Percentiles rank a stretch among this genome's conserved stretches.
These are phyloP conservation scores for Paramecium caudatum DNA, from an alignment of 73 alveolate species.

Conservation along the genomic window DNA sequence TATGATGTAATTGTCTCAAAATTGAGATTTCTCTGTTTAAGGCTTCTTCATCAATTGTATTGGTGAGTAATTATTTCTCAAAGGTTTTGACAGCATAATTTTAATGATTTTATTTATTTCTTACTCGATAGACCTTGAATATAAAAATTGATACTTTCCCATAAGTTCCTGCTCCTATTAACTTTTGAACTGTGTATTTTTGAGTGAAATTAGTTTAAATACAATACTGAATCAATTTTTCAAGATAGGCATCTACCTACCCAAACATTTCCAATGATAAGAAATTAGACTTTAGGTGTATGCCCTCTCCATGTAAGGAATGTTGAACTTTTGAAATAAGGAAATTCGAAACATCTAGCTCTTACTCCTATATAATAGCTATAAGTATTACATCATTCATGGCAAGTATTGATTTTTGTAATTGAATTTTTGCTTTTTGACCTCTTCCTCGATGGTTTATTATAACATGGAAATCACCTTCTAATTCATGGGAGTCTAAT, in stretches of 20 bases:
- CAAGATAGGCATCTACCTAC: not conserved
- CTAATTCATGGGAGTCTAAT: not conserved
- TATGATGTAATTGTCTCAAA: constrained; percentile 60
- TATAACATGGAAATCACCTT: not conserved
- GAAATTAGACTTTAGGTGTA: not conserved
- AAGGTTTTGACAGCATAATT: constrained; percentile 18
- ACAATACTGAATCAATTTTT: constrained; percentile 2
- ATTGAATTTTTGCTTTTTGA: not conserved
- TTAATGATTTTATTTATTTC: not conserved
- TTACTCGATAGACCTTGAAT: constrained; percentile 42
- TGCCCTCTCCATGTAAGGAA: not conserved
- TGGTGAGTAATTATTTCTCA: not conserved
- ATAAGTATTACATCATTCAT: not conserved
- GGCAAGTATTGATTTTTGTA: not conserved
- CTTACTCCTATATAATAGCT: not conserved
- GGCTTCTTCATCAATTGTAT: not conserved
- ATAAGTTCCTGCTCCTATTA: constrained; percentile 50
- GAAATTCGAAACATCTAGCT: not conserved
- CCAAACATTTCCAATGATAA: not conserved
- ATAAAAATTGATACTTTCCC: not conserved
- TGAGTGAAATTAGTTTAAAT: constrained; percentile 32
- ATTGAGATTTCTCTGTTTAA: constrained; percentile 31
- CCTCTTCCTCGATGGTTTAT: not conserved
- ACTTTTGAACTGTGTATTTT: not conserved
- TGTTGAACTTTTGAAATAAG: not conserved